These are phyloP conservation scores for Xylaria intraflava DNA, from an alignment of 495 filamentous ascomycete genomes.

Conservation along the genomic window DNA sequence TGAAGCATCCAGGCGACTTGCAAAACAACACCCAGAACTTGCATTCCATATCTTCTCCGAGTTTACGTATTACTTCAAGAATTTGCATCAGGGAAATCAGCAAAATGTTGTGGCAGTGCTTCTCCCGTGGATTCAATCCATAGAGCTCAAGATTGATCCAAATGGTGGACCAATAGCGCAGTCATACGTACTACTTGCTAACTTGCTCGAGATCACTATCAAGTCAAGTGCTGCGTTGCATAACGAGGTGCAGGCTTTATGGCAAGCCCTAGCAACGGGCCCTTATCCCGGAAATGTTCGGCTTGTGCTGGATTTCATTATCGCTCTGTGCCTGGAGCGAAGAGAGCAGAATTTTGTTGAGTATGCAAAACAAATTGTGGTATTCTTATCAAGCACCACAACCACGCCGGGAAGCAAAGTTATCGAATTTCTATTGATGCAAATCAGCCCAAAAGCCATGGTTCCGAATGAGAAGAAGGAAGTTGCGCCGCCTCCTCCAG, in stretches of 20 bases:
- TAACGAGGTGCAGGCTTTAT: constrained; percentile 94
- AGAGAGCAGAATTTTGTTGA: constrained; percentile 96
- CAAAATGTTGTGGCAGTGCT: constrained; percentile 92
- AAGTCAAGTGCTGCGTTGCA: constrained; percentile 80
- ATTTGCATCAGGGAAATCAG: constrained; percentile 69
- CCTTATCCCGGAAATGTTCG: constrained; percentile 93
- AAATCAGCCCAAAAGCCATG: constrained; percentile 87
- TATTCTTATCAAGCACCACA: constrained; percentile 86
- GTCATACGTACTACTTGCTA: constrained; percentile 93
- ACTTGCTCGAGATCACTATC: constrained; percentile 94
- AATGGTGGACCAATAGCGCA: constrained; percentile 81
- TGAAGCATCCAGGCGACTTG: constrained; percentile 85
- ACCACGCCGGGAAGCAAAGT: constrained; percentile 74
- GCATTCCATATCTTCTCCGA: constrained; percentile 94
- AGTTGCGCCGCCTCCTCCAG: constrained; percentile 61
- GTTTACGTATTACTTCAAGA: constrained; percentile 85
- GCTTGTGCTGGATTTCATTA: constrained; percentile 91
- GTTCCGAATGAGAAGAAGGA: constrained; percentile 75
- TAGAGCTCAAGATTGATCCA: constrained; percentile 90
- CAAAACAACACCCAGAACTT: constrained; percentile 77
- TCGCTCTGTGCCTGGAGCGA: constrained; percentile 82
- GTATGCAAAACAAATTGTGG: constrained; percentile 94
- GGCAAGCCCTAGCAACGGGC: constrained; percentile 92
- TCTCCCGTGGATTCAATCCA: constrained; percentile 90
- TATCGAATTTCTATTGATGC: constrained; percentile 84